phyloP scores from a whole-genome alignment of 139 green algal species.

The Eudorina sp. region DNA sequence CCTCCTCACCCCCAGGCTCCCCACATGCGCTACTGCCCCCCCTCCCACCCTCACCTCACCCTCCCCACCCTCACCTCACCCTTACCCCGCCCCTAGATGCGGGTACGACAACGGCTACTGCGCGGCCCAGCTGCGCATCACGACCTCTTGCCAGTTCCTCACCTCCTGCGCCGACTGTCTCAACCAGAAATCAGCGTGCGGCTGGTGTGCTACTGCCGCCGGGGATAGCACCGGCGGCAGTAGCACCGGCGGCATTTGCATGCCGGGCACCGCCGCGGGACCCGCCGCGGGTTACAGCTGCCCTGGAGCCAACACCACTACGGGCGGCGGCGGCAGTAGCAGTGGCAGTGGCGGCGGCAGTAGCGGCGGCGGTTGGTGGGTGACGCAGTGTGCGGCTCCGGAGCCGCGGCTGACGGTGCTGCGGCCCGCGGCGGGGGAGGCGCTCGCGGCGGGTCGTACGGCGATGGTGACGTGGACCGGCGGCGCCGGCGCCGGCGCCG shows the following conservation, averaged over 20 bases:
- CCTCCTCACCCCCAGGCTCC: no score
- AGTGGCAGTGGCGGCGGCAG: neutral
- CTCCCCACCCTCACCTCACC: no score
- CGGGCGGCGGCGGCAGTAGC: neutral
- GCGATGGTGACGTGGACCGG: neutral
- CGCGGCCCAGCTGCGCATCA: neutral
- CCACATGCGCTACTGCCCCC: no score
- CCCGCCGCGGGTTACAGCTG: neutral
- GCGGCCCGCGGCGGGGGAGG: neutral
- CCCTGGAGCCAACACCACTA: neutral
- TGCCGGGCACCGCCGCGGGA: neutral
- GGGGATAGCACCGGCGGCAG: neutral
- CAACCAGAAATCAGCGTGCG: neutral
- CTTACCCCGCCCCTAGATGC: neutral
- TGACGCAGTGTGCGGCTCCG: neutral
- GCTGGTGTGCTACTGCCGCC: constrained; percentile 1
- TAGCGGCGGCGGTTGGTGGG: neutral
- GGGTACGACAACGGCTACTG: constrained; percentile 31
- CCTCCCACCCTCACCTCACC: no score
- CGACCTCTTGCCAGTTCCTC: neutral
- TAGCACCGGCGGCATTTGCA: neutral
- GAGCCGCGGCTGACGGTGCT: neutral
- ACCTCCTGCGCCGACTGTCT: constrained; percentile 18
- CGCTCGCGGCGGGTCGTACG: neutral
- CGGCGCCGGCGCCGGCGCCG: neutral